Percentiles rank a stretch among this genome's conserved stretches.
phyloP scores from a whole-genome alignment of 2,329 filamentous ascomycete genomes.

The Sporothrix schenckii region DNA sequence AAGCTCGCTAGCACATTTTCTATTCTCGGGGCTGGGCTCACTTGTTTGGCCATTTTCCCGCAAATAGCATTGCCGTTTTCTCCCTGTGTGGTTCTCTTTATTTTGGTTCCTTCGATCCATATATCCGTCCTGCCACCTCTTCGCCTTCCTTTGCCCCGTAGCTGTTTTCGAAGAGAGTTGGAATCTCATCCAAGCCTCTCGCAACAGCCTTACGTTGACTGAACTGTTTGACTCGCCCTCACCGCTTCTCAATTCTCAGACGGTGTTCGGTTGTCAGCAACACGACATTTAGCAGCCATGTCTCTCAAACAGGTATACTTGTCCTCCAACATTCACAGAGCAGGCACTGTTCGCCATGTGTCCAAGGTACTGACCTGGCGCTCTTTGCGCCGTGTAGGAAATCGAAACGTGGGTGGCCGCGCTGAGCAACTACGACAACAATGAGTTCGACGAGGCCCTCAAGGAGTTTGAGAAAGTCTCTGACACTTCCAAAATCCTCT shows the following conservation, averaged over 20 bases:
- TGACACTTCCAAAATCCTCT: conserved; percentile 96
- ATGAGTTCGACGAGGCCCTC: conserved; percentile 91
- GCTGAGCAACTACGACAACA: conserved; percentile 90
- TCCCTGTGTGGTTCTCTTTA: background rate
- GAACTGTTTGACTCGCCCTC: background rate
- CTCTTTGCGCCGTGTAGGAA: conserved; percentile 64
- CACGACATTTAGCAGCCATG: conserved; percentile 40
- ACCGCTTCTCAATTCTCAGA: conserved; percentile 17
- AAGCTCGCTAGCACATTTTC: conserved; percentile 11
- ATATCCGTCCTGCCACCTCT: conserved; percentile 16
- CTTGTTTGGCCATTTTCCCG: conserved; percentile 2
- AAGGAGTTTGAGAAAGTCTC: conserved; percentile 81
- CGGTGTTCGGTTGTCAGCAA: background rate
- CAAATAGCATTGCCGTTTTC: background rate
- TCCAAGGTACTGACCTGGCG: background rate
- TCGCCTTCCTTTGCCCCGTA: background rate
- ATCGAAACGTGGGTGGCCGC: conserved; percentile 98
- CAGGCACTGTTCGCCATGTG: background rate
- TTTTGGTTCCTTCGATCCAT: conserved; percentile 5
- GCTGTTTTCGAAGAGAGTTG: background rate
- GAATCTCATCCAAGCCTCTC: background rate
- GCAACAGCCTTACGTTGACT: background rate
- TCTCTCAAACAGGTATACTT: conserved; percentile 48
- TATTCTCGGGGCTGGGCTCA: conserved; percentile 14
- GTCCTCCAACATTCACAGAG: background rate